Evolutionary conservation across 1,284 basidiomycete species (phyloP).

Genomic region (Neonothopanus nambi): DNA sequence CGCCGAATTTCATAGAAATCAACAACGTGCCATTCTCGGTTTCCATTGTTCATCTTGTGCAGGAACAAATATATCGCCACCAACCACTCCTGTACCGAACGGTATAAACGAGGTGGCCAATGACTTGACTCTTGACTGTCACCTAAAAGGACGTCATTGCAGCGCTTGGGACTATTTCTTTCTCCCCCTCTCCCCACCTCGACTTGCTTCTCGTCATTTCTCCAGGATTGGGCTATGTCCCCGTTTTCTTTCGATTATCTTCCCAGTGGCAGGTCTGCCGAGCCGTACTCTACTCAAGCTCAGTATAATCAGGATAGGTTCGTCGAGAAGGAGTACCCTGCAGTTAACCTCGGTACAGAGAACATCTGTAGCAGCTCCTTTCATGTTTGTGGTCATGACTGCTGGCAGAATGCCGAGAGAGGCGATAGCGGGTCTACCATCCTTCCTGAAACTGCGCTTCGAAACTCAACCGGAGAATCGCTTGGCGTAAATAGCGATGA

Average conservation of each 20-base stretch:
- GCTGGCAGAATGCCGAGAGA: too few species aligned
- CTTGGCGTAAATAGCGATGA: too few species aligned
- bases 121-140: slow-evolving; percentile 7
- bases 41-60: slow-evolving; percentile 8
- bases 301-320: too few species aligned
- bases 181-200: neutral
- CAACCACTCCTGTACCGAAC: neutral
- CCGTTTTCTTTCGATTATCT: neutral
- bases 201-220: neutral
- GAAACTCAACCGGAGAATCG: too few species aligned
- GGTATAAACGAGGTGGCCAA: slow-evolving; percentile 9
- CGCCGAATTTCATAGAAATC: slow-evolving; percentile 6
- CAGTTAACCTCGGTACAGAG: too few species aligned
- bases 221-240: neutral
- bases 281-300: too few species aligned
- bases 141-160: slow-evolving; percentile 1
- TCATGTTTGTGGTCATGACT: too few species aligned
- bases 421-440: too few species aligned
- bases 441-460: too few species aligned
- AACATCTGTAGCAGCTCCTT: too few species aligned
- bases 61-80: neutral
- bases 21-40: slow-evolving; percentile 12
- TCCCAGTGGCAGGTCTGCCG: too few species aligned
- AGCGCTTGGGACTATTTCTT: neutral
- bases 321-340: too few species aligned